Evolutionary conservation across 2,329 filamentous ascomycete species (phyloP).

Genomic region (Phialophora macrospora): DNA sequence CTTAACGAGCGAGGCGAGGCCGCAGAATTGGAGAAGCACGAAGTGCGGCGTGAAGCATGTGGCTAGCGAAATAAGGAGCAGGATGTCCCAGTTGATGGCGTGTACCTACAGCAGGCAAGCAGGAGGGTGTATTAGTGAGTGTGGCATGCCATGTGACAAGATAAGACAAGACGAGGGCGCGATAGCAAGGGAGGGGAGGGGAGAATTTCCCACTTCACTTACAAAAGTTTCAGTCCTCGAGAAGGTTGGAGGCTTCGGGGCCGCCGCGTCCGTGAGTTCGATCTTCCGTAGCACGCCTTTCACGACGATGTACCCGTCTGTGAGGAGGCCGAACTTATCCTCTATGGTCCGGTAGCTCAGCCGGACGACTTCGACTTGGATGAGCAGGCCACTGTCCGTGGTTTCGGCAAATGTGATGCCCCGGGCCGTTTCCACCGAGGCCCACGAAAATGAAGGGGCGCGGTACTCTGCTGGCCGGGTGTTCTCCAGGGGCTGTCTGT

Average conservation of each 20-base stretch:
- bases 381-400: conserved; percentile 14
- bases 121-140: neutral
- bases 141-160: too few relatives aligned
- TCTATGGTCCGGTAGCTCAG: conserved; percentile 17
- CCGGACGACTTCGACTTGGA: conserved; percentile 19
- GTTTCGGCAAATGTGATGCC: conserved; percentile 21
- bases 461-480: conserved; percentile 19
- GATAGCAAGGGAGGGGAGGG: too few relatives aligned
- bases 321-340: conserved; percentile 21
- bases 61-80: neutral
- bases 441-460: conserved; percentile 26
- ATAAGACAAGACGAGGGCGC: too few relatives aligned
- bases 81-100: neutral
- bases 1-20: neutral
- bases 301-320: conserved; percentile 23
- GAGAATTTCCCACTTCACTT: neutral
- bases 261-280: conserved; percentile 13
- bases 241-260: neutral
- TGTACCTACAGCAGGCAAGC: neutral
- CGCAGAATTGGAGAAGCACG: neutral
- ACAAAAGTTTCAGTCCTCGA: neutral
- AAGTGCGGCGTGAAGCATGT: neutral
- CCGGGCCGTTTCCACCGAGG: conserved; percentile 20
- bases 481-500: conserved; percentile 11
- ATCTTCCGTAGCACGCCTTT: conserved; percentile 21